Evolutionary conservation across 2,329 filamentous ascomycete genomes (phyloP).

Genomic region (Exophiala lecanii-corni): DNA sequence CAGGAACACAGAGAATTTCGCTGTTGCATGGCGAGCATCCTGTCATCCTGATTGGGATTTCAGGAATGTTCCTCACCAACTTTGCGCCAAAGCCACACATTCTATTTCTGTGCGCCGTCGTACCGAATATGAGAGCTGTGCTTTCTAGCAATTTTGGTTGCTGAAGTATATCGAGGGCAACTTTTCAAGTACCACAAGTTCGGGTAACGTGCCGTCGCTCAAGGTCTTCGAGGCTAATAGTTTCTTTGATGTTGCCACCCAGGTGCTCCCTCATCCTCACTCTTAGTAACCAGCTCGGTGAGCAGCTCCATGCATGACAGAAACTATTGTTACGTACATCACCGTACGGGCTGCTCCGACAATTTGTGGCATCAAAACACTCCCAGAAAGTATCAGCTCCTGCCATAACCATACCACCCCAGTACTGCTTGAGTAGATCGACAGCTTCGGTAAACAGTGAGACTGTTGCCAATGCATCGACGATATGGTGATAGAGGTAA

Average conservation of each 20-base stretch:
- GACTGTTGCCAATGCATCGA: constrained; percentile 28
- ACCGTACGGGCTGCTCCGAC: constrained; percentile 30
- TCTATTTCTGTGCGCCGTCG: too few relatives aligned
- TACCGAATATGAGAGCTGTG: too few relatives aligned
- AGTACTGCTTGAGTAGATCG: constrained; percentile 31
- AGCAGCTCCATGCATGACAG: constrained; percentile 31
- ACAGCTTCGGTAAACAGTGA: constrained; percentile 28
- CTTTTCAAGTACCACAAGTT: neutral
- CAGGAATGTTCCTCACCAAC: too few relatives aligned
- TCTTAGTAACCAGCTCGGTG: neutral
- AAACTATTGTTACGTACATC: constrained; percentile 33
- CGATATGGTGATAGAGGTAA: constrained; percentile 32
- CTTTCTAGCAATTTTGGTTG: too few relatives aligned
- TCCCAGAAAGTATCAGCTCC: constrained; percentile 36
- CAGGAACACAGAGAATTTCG: too few relatives aligned
- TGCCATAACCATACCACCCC: constrained; percentile 32
- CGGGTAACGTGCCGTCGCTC: neutral
- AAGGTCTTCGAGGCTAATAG: neutral
- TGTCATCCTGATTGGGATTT: too few relatives aligned
- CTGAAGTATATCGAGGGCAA: too few relatives aligned
- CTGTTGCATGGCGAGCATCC: too few relatives aligned
- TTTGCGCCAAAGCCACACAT: too few relatives aligned
- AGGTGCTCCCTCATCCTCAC: neutral
- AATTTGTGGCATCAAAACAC: constrained; percentile 29
- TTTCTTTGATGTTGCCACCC: neutral